Conservation (phyloP, 2,329 filamentous ascomycete genomes). For the Neoarthrinium moseri region DNA sequence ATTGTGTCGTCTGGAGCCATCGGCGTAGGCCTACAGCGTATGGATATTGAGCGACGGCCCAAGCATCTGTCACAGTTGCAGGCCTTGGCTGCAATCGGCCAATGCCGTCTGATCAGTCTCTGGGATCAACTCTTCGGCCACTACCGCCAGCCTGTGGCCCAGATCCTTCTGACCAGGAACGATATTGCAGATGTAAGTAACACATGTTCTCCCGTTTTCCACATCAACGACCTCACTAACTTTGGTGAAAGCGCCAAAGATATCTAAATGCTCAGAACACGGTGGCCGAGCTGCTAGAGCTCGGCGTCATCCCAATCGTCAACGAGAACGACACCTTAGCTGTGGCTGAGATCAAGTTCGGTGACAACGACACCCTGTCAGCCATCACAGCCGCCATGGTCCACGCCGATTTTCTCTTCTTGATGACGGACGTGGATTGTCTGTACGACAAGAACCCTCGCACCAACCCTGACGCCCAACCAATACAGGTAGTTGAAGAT, state of each 20-base stretch:
- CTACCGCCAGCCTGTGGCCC: slow-evolving; percentile 85
- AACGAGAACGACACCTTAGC: slow-evolving; percentile 98
- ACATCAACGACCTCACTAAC: no score
- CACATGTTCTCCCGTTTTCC: neutral
- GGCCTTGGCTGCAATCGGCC: slow-evolving; percentile 92
- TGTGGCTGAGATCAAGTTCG: slow-evolving; percentile 98
- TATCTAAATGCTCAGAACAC: slow-evolving; percentile 98
- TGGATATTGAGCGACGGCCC: slow-evolving; percentile 83
- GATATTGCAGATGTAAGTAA: slow-evolving; percentile 85
- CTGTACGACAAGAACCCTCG: slow-evolving; percentile 95
- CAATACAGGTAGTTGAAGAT: slow-evolving; percentile 91
- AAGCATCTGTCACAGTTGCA: slow-evolving; percentile 90
- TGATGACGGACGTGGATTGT: slow-evolving; percentile 99
- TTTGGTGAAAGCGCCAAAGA: slow-evolving; percentile 76
- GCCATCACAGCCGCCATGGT: slow-evolving; percentile 98
- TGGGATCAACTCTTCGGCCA: slow-evolving; percentile 94
- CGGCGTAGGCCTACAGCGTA: slow-evolving; percentile 85
- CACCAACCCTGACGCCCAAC: slow-evolving; percentile 76
- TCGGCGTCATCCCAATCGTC: slow-evolving; percentile 97
- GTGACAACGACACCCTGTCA: slow-evolving; percentile 95
- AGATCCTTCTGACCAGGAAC: slow-evolving; percentile 90
- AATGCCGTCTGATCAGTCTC: slow-evolving; percentile 90
- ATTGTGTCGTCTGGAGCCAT: slow-evolving; percentile 97
- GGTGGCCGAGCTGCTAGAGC: slow-evolving; percentile 81
- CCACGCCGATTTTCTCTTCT: slow-evolving; percentile 90